Conservation (phyloP, 192 early-diverging fungal species). For the Coemansia umbellata region DNA sequence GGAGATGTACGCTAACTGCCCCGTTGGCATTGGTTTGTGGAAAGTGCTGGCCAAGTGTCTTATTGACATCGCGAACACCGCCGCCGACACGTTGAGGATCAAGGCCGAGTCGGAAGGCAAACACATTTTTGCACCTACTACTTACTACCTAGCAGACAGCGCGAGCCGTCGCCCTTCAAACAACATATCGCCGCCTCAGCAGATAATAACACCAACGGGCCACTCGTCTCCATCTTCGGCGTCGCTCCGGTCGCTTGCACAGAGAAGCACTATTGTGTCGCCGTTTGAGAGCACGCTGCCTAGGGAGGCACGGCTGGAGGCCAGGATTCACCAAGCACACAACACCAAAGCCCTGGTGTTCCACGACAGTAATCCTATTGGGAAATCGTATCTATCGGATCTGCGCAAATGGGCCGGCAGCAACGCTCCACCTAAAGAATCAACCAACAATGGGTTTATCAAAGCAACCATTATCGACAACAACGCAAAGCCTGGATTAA, state of each 20-base stretch:
- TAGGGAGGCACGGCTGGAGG: conserved; percentile 1
- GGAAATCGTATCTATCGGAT: too few species aligned
- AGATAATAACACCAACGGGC: too few species aligned
- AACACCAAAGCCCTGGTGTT: too few species aligned
- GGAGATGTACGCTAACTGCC: too few species aligned
- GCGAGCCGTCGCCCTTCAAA: too few species aligned
- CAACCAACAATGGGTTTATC: background rate
- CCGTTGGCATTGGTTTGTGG: conserved; percentile 18
- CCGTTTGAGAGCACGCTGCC: conserved; percentile 25
- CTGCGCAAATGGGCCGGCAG: too few species aligned
- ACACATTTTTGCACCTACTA: conserved; percentile 17
- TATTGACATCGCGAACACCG: conserved; percentile 38
- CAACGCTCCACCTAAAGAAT: too few species aligned
- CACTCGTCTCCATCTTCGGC: too few species aligned
- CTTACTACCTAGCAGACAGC: too few species aligned
- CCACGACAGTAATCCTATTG: too few species aligned
- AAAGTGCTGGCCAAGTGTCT: conserved; percentile 36
- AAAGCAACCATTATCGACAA: conserved; percentile 30
- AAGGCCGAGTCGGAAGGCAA: conserved; percentile 33
- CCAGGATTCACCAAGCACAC: conserved; percentile 31
- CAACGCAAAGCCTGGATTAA: conserved; percentile 9
- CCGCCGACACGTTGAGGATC: conserved; percentile 19
- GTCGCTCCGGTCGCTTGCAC: conserved; percentile 2
- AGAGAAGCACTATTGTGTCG: too few species aligned
- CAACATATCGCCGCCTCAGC: too few species aligned